Base-by-base conservation (phyloP, 352 stramenopile genomes). In the Phytophthora macrochlamydospora region DNA sequence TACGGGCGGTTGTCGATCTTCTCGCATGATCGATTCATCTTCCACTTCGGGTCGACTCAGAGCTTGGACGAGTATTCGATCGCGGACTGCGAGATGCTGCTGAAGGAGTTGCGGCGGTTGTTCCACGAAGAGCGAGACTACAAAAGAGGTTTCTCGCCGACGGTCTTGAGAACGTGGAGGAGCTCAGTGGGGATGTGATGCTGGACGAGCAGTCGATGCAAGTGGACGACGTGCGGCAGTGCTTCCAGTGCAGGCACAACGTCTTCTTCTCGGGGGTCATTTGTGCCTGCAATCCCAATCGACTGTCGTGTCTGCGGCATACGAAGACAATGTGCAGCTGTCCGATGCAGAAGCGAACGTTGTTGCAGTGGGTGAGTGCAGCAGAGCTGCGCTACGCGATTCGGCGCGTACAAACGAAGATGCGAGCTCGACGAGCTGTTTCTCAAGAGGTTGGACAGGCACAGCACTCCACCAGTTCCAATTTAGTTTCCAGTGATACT, bases 21-120 rank as follows among this genome's bases (percentile, higher is more conserved):
- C 58, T 92, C 85, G 29, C 84, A 95, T 46, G 86, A 93, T 59
- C 83, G 83, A 24, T 88, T 95, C 62, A 84, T 94, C 31, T 92
- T 91, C 49, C 83, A 92, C 55, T 91, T 94, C 31, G 81, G 76
- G 14, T 85, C 76, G 31, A 85, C 72, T 0, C 82, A 90, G 67
- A 90, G 76, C 32, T 56, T 91, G 4, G 74, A 91, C 28, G 81
- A 92, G 33, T 90, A 89, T 59, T 76, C 67, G 2, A 45, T 84
- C 9, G 63, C 65, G 5, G 81, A 91, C 32, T 91, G 85, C 37
- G 81, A 91, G 30, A 89, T 90, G 68, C 63, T 92, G 42, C 55
- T 90, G 32, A 80, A 74, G 40, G 83, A 92, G 35, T 60, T 92
- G 52, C 81, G 83, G 6, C 53, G 80, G 11, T 83, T 92, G 65